Conservation (phyloP, 2,329 filamentous ascomycete species). For the Sporothrix euskadiensis region DNA sequence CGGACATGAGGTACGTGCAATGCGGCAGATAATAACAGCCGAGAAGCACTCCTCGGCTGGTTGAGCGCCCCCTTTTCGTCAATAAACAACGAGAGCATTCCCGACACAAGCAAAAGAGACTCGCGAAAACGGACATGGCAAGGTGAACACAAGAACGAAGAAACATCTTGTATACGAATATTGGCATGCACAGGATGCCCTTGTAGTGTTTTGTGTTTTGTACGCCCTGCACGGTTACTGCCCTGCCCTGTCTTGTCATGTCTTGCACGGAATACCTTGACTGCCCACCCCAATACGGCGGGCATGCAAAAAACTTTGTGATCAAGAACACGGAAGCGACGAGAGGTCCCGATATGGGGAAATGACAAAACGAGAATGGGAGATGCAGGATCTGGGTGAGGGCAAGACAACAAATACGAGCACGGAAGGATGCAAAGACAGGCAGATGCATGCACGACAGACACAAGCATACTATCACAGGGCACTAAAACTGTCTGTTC, state of each 20-base stretch:
- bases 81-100: background rate
- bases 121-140: background rate
- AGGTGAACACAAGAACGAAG: background rate
- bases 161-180: background rate
- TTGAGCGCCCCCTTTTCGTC: background rate
- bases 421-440: background rate
- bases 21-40: background rate
- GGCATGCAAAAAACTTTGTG: background rate
- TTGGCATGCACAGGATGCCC: background rate
- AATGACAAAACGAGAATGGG: background rate
- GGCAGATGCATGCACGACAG: background rate
- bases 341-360: background rate
- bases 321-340: background rate
- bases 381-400: background rate
- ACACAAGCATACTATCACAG: background rate
- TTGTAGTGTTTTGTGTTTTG: background rate
- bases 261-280: background rate
- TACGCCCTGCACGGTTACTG: background rate
- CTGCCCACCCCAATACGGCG: background rate
- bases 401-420: background rate
- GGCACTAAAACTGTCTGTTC: slow-evolving; percentile 9
- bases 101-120: background rate
- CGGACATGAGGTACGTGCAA: background rate
- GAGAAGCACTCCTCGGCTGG: background rate
- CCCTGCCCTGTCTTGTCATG: background rate